Evolutionary conservation across 164 flowering plant species (phyloP), one percentile per base, ranked within the genome.

Genomic region (Cinnamomum chago): DNA sequence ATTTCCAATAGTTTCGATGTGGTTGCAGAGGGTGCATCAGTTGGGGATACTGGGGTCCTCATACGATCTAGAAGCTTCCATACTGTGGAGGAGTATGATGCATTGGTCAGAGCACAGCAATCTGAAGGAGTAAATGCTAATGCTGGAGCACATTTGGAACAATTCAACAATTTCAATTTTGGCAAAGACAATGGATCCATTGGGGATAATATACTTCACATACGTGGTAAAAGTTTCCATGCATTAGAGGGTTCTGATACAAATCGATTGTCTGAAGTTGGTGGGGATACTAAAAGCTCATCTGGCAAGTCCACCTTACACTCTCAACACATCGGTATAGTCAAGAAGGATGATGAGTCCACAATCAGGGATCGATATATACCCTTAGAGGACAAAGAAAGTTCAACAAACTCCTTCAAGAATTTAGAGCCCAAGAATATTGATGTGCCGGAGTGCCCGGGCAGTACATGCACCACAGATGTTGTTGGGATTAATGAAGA

Each of bases 41-140:
- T 67, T 13, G 76, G 22, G 6, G 58, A n/a, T 15, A 67, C 55
- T 50, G 33, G 51, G 58, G 76, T 58, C 14, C 35, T 67, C 10
- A 24, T 10, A 9, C 77, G 79, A 15, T 68, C 69, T 11, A 67
- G 52, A 50, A 74, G 76, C n/a, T 52, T 74, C 27, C 71, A 74
- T 30, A 78, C 85, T 14, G 73, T 81, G 27, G 79, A 81, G 58
- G 85, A 83, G 58, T 83, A 62, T n/a, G 84, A 85, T 68, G 65
- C 73, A n/a, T 24, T 81, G 70, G 23, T 79, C 0, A 30, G 15
- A 2, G 73, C 51, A 50, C 50, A 7, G n/a, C 27, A 27, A 27
- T 28, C 50, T 27, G 47, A 33, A 5, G 70, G 70, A 30, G 22
- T 22, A 12, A 23, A 22, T 22, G 27, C 12, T 64, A 64, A 22